phyloP scores from a whole-genome alignment of 2,329 filamentous ascomycete species.

The Diaporthe eres region DNA sequence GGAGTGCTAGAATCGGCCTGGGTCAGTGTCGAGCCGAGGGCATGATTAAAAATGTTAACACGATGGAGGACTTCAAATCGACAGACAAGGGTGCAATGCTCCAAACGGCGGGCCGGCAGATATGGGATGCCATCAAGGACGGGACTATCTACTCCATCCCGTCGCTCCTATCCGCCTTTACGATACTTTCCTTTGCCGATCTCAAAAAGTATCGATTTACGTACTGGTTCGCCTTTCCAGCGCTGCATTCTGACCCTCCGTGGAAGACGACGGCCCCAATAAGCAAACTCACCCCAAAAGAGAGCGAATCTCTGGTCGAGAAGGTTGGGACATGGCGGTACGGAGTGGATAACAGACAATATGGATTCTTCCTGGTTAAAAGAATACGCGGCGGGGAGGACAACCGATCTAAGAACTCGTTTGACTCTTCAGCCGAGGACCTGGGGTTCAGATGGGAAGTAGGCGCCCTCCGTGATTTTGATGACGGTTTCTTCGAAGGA shows the following conservation, averaged over 20 bases:
- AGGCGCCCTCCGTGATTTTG: conserved; percentile 81
- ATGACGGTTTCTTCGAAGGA: conserved; percentile 87
- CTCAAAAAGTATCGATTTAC: conserved; percentile 97
- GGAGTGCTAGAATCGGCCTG: conserved; percentile 69
- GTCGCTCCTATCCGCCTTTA: conserved; percentile 89
- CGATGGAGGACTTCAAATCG: conserved; percentile 91
- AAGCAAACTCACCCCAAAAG: conserved; percentile 71
- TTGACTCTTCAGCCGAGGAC: conserved; percentile 64
- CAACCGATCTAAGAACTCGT: conserved; percentile 57
- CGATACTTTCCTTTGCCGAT: conserved; percentile 92
- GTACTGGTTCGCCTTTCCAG: conserved; percentile 98
- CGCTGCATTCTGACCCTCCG: conserved; percentile 86
- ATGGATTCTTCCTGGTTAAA: conserved; percentile 97
- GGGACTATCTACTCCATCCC: conserved; percentile 96
- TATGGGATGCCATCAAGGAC: conserved; percentile 98
- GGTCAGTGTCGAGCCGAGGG: conserved; percentile 88
- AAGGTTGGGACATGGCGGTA: conserved; percentile 90
- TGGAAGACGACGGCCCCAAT: conserved; percentile 78
- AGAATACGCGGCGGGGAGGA: conserved; percentile 65
- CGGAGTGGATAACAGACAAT: conserved; percentile 83
- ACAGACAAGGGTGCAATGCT: conserved; percentile 85
- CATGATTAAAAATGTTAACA: conserved; percentile 96
- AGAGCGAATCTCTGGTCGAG: conserved; percentile 86
- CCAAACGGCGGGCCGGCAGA: conserved; percentile 83
- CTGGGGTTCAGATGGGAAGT: conserved; percentile 83